phyloP scores from a whole-genome alignment of 345 rosid genomes.

The Reutealis trisperma region DNA sequence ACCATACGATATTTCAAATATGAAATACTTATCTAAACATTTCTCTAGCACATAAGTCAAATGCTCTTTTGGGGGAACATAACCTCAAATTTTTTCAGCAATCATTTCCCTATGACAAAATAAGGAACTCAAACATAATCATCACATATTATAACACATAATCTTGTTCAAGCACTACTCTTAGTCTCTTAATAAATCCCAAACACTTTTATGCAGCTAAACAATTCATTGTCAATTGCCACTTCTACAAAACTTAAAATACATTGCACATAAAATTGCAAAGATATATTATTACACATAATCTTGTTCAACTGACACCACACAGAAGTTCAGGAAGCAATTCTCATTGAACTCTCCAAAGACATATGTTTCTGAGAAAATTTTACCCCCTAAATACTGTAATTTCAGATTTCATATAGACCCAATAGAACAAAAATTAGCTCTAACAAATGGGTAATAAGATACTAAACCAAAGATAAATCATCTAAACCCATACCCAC shows the following conservation, averaged over 20 bases:
- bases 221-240: not conserved
- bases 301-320: not conserved
- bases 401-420: not conserved
- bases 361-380: no score
- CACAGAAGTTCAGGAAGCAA: not conserved
- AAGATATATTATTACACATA: not conserved
- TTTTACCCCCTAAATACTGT: no score
- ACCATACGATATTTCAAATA: not conserved
- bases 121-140: not conserved
- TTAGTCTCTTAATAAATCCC: not conserved
- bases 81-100: not conserved
- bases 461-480: not conserved
- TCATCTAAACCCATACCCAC: constrained; percentile 1
- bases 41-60: not conserved
- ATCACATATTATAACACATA: not conserved
- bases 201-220: not conserved
- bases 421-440: not conserved
- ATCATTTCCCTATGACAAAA: not conserved
- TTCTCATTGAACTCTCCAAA: not conserved
- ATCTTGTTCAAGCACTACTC: not conserved
- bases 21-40: not conserved
- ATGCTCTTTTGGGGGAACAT: not conserved
- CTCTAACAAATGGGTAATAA: not conserved
- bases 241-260: no score
- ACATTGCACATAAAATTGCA: not conserved